Evolutionary conservation across 495 filamentous ascomycete genomes (phyloP), one percentile per base, ranked within the genome.

Genomic region (Xylaria nigripes): DNA sequence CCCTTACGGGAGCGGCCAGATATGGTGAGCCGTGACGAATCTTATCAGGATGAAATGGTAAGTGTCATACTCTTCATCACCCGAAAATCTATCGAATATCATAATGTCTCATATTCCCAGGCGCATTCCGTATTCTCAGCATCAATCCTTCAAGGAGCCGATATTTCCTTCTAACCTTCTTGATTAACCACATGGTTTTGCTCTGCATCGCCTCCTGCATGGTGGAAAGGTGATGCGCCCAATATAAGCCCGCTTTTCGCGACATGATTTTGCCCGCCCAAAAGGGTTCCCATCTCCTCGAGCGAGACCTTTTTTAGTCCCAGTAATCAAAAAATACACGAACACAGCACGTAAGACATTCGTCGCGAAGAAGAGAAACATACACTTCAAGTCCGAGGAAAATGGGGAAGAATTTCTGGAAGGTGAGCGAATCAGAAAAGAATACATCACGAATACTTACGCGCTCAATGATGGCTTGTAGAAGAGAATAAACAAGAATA

Each of bases 381-480:
- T 49, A 16, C 65, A 66, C 41, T 66, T 68, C 27, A 83, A 76
- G 21, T 80, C 80, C 36, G 23, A 82, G 72, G 70, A 85, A 85
- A 22, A 73, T 79, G 13, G 82, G 82, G 76, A 84, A 85, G 72
- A 84, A 84, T 56, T 84, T 81, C 51, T 83, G 74, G 63, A 83
- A 76, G 55, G 85, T 82, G 45, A 73, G 27, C 27, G 27, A 29
- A 4, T 9, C 4, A 29, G 4, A 29, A 29, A 9, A 29, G 4
- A 29, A 29, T 29, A 9, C 4, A 9, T 29, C 9, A 36, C 13
- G 40, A 21, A 21, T 19, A 51, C 49, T 52, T 52, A 52, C 50
- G 82, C 82, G 24, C 82, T 81, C 82, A 80, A 86, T 2, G 80
- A 82, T 2, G 82, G 82, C 63, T 84, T 85, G 67, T 85, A 85